Evolutionary conservation across 1,139 yeast species (phyloP), one percentile per base, ranked within the genome.

Genomic region (Yamadazyma diddensiae): DNA sequence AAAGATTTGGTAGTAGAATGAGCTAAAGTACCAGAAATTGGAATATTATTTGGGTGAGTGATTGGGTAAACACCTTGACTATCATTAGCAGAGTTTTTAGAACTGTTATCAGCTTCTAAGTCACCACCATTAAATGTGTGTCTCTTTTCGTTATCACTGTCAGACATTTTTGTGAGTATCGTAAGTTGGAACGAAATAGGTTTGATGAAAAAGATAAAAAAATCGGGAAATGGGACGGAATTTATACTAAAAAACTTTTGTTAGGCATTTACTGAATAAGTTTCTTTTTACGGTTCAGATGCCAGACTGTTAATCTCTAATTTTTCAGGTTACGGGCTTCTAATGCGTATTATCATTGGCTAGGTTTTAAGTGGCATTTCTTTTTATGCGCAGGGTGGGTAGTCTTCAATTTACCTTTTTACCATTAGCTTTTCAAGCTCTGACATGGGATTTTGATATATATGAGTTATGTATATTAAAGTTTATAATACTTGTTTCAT

Each of bases 1-100:
- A 59, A 49, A 5, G 68, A 63, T 36, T 50, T 55, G 13, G 56
- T 39, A 14, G 51, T 43, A 5, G 50, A 43, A 18, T 42, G 28
- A 14, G 41, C 49, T 11, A 37, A 28, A 21, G 43, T 38, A 9
- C 41, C 43, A 11, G 29, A 24, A 20, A 36, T 32, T 14, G 34
- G 38, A 5, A 35, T n/a, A 22, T 25, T 17, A 10, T 18, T 13
- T 11, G 33, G 32, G 14, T 16, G 15, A 4, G 34, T 14, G 11
- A 6, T 22, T 12, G 33, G 27, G 10, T n/a, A 16, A n/a, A 26
- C 13, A 4, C 18, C 28, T 14, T 19, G 25, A 4, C 28, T 20
- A 10, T 31, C 22, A 6, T 21, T 24, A 20, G 24, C 21, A 12
- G 20, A 24, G 20, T 24, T 26, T 14, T 29, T 29, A 7, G 34